Evolutionary conservation across 139 green algal species (phyloP), one percentile per base, ranked within the genome.

Genomic region (Micromonas commoda): DNA sequence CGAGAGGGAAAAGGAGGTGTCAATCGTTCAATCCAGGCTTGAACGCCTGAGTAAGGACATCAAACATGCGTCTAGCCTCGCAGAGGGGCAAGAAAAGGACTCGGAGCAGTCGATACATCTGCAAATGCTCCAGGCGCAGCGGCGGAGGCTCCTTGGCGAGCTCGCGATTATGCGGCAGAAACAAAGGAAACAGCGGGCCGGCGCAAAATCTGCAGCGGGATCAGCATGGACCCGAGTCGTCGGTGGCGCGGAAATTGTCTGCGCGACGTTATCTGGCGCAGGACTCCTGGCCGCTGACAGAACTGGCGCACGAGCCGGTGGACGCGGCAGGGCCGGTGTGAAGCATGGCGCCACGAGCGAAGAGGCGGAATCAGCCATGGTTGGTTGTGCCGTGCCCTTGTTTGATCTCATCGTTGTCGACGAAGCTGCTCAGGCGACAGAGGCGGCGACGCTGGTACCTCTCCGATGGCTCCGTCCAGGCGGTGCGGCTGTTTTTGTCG

Each of bases 401-500:
- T 68, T 68, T 21, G 61, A 68, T 26, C n/a, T 68, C 61, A 26
- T 68, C 9, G 19, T 68, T 26, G 32, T 68, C 61, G 61, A 68
- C 61, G 61, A 68, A 68, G 61, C 61, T 16, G 31, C 61, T 5
- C 61, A 68, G 32, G 61, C 61, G 9, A 26, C 32, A 13, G 61
- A 68, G 19, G n/a, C 61, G 19, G 61, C 61, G 19, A 9, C 61
- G 61, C 9, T 68, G 13, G 19, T 68, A 13, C 9, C 61, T 5
- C 19, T 68, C n/a, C 61, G 32, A 26, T 68, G 61, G 61, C 61
- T 68, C 61, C 31, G 32, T 13, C 61, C 61, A 16, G 61, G 19
- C 19, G 61, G 61, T 13, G 32, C 32, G n/a, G 13, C 32, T 24
- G 86, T 98, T 1, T 86, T 99, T 60, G 93, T 99, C 35, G 95